Evolutionary conservation across 192 early-diverging fungal species (phyloP), one percentile per base, ranked within the genome.

Genomic region (Powellomyces hirtus): DNA sequence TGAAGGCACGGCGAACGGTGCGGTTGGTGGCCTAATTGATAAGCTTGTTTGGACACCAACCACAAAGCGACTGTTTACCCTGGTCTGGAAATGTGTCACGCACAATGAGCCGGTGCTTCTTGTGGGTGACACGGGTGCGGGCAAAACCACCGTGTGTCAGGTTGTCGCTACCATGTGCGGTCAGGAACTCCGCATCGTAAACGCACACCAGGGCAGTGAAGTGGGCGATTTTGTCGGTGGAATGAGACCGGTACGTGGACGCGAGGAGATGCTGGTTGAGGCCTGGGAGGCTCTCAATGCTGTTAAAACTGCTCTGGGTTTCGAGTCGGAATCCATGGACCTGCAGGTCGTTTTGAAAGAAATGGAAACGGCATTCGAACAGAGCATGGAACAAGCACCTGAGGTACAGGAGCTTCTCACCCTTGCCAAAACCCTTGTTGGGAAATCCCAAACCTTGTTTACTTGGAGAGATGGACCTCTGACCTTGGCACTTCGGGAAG

Each of bases 81-180:
- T 99, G 24, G 92, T 95, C 13, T 84, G 85, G 22, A 84, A 89
- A 38, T 95, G 91, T 53, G 75, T 96, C 45, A 70, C 80, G 22
- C 86, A 89, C 76, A 81, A 87, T 58, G 97, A 99, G 71, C 95
- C 97, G 16, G 90, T 97, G 29, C 75, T 99, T 35, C 80, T 99
- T 4, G 93, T 99, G 4, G 97, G 97, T 51, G 97, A 97, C 70
- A 98, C 97, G 20, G 97, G 97, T n/a, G 91, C 91, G 72, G 97
- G 96, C 53, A 99, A 98, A 74, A 99, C 97, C 8, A 98, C 95
- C 22, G 93, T 98, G 2, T 96, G 93, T 76, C 94, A 99, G 75
- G 88, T 99, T 77, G 72, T 99, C 10, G 88, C 94, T 0, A 76
- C 86, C 16, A 75, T 92, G 11, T 80, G 80, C 26, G 55, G 72